Percentiles rank a stretch among this genome's conserved stretches.
phyloP scores from a whole-genome alignment of 345 rosid species.

The Dipteronia dyeriana region DNA sequence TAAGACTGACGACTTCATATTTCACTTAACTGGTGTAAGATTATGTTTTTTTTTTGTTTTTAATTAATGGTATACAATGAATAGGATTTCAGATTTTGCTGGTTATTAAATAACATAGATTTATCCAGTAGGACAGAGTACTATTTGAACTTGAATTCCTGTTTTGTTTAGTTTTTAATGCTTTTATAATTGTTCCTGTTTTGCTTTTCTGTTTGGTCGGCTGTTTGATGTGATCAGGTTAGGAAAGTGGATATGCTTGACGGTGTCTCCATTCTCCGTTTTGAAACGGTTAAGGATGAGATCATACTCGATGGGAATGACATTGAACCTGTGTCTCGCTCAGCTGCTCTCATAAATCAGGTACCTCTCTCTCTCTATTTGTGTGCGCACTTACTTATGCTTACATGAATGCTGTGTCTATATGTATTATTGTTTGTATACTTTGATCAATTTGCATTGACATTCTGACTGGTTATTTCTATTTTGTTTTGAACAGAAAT shows the following conservation, averaged over 20 bases:
- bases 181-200: background rate
- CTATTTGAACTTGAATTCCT: too few species aligned
- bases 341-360: slow-evolving; percentile 66
- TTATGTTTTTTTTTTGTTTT: too few species aligned
- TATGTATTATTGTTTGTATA: too few species aligned
- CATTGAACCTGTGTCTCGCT: slow-evolving; percentile 60
- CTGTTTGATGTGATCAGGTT: slow-evolving; percentile 33
- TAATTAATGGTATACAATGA: too few species aligned
- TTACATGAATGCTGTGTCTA: background rate
- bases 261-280: slow-evolving; percentile 55
- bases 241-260: slow-evolving; percentile 65
- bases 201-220: background rate
- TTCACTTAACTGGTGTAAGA: too few species aligned
- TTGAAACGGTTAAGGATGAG: slow-evolving; percentile 72
- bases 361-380: slow-evolving; percentile 19
- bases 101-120: too few species aligned
- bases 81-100: too few species aligned
- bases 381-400: background rate
- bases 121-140: too few species aligned
- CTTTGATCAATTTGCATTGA: background rate
- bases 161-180: background rate
- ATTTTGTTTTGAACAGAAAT: slow-evolving; percentile 46
- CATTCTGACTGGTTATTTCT: background rate
- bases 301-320: slow-evolving; percentile 61
- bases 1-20: too few species aligned